These are phyloP conservation scores for Scheffersomyces cryptocercus DNA, from an alignment of 1,139 yeast genomes.

Conservation along the genomic window DNA sequence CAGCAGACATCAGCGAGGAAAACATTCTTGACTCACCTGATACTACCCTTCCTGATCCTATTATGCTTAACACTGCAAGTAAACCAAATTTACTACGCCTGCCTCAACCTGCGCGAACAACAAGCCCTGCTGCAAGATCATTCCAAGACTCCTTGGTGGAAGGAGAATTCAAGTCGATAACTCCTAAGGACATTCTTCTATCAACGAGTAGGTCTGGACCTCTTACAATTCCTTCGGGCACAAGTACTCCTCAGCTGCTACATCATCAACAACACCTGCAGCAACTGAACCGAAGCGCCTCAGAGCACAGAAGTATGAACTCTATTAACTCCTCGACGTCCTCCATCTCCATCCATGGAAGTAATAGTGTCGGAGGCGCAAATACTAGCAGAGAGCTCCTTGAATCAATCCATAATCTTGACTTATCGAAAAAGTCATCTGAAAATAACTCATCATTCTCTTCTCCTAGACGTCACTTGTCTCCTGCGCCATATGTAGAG, in stretches of 20 bases:
- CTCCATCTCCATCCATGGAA: not conserved
- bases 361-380: not conserved
- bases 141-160: slow-evolving; percentile 42
- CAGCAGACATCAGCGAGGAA: slow-evolving; percentile 3
- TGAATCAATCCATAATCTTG: slow-evolving; percentile 1
- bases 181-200: slow-evolving; percentile 43
- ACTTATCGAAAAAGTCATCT: slow-evolving; percentile 14
- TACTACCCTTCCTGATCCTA: slow-evolving; percentile 5
- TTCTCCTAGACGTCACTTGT: slow-evolving; percentile 56
- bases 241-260: too few relatives aligned
- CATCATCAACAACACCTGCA: too few relatives aligned
- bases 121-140: slow-evolving; percentile 31
- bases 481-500: slow-evolving; percentile 53
- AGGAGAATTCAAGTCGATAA: slow-evolving; percentile 28
- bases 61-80: slow-evolving; percentile 2
- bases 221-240: slow-evolving; percentile 6
- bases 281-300: too few relatives aligned
- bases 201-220: slow-evolving; percentile 22
- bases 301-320: not conserved
- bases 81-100: slow-evolving; percentile 21
- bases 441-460: slow-evolving; percentile 36
- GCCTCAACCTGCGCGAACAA: slow-evolving; percentile 35
- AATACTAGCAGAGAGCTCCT: not conserved
- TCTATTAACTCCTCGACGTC: not conserved
- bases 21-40: slow-evolving; percentile 1